phyloP scores from a whole-genome alignment of 202 grass and related monocot species.

The Carex arenaria region DNA sequence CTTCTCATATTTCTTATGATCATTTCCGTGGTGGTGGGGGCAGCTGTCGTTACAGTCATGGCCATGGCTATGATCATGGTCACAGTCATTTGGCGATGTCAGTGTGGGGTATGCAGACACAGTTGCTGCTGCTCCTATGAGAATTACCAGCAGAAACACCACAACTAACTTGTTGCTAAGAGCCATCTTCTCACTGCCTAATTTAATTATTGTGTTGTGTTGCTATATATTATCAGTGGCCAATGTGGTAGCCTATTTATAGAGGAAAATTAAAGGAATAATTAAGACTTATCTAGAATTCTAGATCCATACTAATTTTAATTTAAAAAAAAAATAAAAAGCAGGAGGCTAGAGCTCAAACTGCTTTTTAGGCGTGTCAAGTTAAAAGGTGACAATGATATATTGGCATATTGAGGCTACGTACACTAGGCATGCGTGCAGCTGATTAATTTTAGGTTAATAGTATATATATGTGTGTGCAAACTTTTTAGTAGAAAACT shows the following conservation, averaged over 20 bases:
- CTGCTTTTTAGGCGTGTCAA: background rate
- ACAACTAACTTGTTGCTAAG: conserved; percentile 6
- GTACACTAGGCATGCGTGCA: too few relatives aligned
- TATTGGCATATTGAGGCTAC: too few relatives aligned
- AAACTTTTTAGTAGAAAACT: too few relatives aligned
- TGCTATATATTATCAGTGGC: background rate
- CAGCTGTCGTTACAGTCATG: background rate
- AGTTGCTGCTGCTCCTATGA: background rate
- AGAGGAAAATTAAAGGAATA: background rate
- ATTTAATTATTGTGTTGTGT: background rate
- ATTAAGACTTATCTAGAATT: too few relatives aligned
- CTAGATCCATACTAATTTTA: conserved; percentile 4
- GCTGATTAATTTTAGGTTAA: too few relatives aligned
- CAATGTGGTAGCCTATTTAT: background rate
- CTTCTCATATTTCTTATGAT: background rate
- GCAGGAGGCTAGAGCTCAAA: background rate
- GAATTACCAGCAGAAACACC: background rate
- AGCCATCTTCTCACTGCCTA: background rate
- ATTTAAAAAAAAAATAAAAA: background rate
- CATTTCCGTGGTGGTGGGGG: background rate
- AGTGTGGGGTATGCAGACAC: background rate
- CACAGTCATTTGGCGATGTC: too few relatives aligned
- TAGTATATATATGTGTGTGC: too few relatives aligned
- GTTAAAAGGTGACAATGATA: too few relatives aligned
- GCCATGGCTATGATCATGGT: background rate